Conservation (phyloP, 2,329 filamentous ascomycete species). For the Hymenoscyphus infarciens region DNA sequence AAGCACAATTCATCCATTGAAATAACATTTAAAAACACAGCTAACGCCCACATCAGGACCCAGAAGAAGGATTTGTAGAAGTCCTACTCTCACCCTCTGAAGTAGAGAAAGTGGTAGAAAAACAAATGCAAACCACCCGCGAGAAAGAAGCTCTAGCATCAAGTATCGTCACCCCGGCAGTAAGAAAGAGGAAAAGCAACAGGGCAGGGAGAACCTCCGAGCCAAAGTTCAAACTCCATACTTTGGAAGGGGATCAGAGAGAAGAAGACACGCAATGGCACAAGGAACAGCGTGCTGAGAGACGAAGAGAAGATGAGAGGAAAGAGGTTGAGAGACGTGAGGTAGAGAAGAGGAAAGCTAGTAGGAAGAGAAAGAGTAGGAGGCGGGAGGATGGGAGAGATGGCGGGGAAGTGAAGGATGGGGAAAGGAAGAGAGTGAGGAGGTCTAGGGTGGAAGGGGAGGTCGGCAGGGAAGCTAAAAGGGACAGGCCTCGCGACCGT, state of each 20-base stretch:
- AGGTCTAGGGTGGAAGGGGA: background rate
- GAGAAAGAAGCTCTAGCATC: background rate
- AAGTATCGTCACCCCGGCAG: background rate
- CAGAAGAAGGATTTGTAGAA: background rate
- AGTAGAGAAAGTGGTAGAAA: background rate
- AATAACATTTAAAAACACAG: background rate
- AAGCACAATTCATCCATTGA: background rate
- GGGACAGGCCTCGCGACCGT: background rate
- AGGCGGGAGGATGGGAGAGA: background rate
- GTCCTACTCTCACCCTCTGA: background rate
- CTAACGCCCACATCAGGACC: background rate
- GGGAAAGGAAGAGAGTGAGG: background rate
- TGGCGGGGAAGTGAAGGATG: background rate
- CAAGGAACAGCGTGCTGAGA: background rate
- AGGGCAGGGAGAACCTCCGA: background rate
- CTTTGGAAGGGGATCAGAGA: background rate
- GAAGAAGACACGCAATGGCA: background rate
- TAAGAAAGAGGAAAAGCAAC: background rate
- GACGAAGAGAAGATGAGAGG: background rate
- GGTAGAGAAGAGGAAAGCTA: background rate
- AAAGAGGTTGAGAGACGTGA: background rate
- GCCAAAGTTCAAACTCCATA: background rate
- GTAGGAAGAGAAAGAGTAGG: background rate
- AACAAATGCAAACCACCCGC: background rate
- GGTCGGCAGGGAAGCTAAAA: background rate